A percentile compares a stretch with the other conserved stretches of the same genome.
These are phyloP conservation scores for Citrus unshiu DNA, from an alignment of 345 rosid species.

Conservation along the genomic window DNA sequence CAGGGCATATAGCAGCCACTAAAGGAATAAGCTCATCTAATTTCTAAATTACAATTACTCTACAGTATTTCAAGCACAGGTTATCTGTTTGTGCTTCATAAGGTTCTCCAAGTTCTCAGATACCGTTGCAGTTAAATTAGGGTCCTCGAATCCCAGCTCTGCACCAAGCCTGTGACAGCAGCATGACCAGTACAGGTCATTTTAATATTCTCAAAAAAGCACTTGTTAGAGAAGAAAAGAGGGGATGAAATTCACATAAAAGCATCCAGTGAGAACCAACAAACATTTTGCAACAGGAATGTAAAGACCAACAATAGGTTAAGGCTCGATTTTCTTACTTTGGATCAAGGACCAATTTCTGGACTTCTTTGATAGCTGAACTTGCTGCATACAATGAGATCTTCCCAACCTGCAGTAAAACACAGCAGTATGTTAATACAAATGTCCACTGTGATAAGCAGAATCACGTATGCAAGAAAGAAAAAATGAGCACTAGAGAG, in stretches of 20 bases:
- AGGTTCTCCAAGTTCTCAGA: slow-evolving; percentile 72
- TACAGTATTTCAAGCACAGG: slow-evolving; percentile 51
- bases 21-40: not conserved
- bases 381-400: slow-evolving; percentile 91
- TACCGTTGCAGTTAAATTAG: slow-evolving; percentile 74
- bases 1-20: slow-evolving; percentile 3
- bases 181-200: not conserved
- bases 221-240: not conserved
- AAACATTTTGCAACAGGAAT: not conserved
- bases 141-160: slow-evolving; percentile 85
- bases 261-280: not conserved
- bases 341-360: slow-evolving; percentile 87
- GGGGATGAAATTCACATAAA: not conserved
- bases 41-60: slow-evolving; percentile 30
- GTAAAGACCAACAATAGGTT: not conserved
- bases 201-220: not conserved
- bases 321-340: slow-evolving; percentile 48
- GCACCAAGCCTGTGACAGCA: slow-evolving; percentile 52
- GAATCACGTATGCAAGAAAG: not conserved
- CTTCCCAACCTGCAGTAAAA: slow-evolving; percentile 76
- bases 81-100: slow-evolving; percentile 51
- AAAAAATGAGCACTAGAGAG: too few species aligned
- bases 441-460: slow-evolving; percentile 1
- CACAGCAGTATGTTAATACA: slow-evolving; percentile 12
- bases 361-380: slow-evolving; percentile 94